Conservation (phyloP, 495 filamentous ascomycete genomes). For the Penicillium paradoxum region DNA sequence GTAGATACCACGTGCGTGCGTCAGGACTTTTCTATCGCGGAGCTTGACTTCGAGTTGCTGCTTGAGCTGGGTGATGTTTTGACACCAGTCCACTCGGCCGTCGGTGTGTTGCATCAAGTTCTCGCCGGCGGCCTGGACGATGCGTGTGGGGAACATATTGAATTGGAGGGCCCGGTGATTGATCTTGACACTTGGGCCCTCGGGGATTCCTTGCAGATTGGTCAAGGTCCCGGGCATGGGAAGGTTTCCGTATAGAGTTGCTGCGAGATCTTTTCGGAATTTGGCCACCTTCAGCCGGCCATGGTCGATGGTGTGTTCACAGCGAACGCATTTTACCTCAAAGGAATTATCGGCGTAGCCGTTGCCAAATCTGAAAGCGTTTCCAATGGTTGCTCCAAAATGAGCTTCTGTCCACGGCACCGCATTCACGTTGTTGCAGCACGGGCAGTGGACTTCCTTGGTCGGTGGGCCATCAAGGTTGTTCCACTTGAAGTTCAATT, state of each 20-base stretch:
- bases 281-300: slow-evolving; percentile 47
- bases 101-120: slow-evolving; percentile 34
- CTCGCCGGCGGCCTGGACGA: slow-evolving; percentile 43
- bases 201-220: slow-evolving; percentile 30
- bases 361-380: slow-evolving; percentile 14
- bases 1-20: background rate
- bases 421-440: slow-evolving; percentile 34
- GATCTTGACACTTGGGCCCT: background rate
- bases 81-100: slow-evolving; percentile 17
- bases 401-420: slow-evolving; percentile 24
- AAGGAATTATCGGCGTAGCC: slow-evolving; percentile 65
- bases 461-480: slow-evolving; percentile 46
- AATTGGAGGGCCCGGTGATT: background rate
- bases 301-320: slow-evolving; percentile 46
- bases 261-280: slow-evolving; percentile 50
- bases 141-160: slow-evolving; percentile 53
- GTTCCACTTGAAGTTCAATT: slow-evolving; percentile 55
- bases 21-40: slow-evolving; percentile 5
- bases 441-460: slow-evolving; percentile 53
- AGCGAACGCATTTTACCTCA: slow-evolving; percentile 32
- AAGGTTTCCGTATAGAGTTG: slow-evolving; percentile 33
- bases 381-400: slow-evolving; percentile 6
- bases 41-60: slow-evolving; percentile 9
- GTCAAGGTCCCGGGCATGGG: slow-evolving; percentile 64
- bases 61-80: slow-evolving; percentile 11